Conservation (phyloP, 768 basidiomycete genomes). For the Mycena indigotica region DNA sequence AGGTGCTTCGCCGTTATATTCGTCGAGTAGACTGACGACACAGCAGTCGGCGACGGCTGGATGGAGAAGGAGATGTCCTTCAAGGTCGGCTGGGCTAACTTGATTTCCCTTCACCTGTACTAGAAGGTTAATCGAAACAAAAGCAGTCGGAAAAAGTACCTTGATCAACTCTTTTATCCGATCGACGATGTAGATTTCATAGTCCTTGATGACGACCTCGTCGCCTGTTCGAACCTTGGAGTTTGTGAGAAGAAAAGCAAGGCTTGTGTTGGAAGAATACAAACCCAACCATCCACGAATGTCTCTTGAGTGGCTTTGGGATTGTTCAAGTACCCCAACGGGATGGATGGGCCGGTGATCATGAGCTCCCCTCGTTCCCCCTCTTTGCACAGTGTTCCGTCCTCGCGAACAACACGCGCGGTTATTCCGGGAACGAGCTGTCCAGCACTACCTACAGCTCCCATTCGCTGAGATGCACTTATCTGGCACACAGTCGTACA, state of each 20-base stretch:
- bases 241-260: not conserved
- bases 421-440: conserved; percentile 58
- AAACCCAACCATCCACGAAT: conserved; percentile 49
- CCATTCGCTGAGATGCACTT: conserved; percentile 44
- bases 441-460: conserved; percentile 58
- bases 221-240: conserved; percentile 70
- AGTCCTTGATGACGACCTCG: conserved; percentile 66
- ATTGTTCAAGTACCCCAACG: conserved; percentile 61
- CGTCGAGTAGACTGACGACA: conserved; percentile 69
- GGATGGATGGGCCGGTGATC: conserved; percentile 60
- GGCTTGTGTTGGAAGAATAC: conserved; percentile 17
- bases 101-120: conserved; percentile 41
- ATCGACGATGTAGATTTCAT: conserved; percentile 71
- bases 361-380: conserved; percentile 67
- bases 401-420: conserved; percentile 58
- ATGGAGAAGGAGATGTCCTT: conserved; percentile 64
- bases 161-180: conserved; percentile 81
- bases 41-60: conserved; percentile 63
- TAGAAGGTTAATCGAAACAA: not conserved
- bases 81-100: conserved; percentile 68
- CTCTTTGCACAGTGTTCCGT: conserved; percentile 56
- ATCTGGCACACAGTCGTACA: conserved; percentile 53
- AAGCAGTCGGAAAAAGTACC: conserved; percentile 13
- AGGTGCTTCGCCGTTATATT: conserved; percentile 76
- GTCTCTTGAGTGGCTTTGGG: conserved; percentile 63